phyloP scores from a whole-genome alignment of 106 monocot species.

The Alisma plantagoaquatica region DNA sequence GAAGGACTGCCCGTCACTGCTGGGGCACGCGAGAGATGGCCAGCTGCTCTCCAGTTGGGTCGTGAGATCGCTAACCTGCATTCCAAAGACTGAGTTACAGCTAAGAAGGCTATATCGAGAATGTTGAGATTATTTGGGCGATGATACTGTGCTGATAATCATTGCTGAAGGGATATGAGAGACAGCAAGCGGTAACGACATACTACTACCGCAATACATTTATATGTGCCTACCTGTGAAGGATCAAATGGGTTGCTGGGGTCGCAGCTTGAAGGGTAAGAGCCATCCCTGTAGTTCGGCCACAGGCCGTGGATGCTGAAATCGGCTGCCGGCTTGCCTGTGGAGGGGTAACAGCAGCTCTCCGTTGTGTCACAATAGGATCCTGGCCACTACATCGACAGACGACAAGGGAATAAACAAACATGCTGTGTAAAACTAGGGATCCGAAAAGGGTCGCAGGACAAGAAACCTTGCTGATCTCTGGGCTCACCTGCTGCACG shows the following conservation, averaged over 20 bases:
- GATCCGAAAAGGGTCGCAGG: background rate
- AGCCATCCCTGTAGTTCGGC: constrained; percentile 65
- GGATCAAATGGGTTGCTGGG: constrained; percentile 23
- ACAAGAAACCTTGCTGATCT: too few relatives aligned
- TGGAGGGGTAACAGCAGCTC: constrained; percentile 40
- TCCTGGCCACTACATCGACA: constrained; percentile 46
- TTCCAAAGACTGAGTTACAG: background rate
- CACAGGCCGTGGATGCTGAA: constrained; percentile 79
- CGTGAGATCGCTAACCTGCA: constrained; percentile 7
- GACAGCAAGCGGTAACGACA: too few relatives aligned
- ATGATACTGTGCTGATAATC: too few relatives aligned
- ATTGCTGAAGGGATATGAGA: too few relatives aligned
- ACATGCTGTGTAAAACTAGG: too few relatives aligned
- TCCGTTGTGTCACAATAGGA: constrained; percentile 14
- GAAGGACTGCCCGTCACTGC: constrained; percentile 28
- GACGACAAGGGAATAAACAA: background rate
- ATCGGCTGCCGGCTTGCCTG: constrained; percentile 52
- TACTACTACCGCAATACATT: too few relatives aligned
- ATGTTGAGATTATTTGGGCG: too few relatives aligned
- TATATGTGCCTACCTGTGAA: constrained; percentile 23
- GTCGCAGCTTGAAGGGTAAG: constrained; percentile 57
- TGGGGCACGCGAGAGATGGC: constrained; percentile 55
- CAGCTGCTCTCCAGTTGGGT: constrained; percentile 18
- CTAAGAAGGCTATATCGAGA: too few relatives aligned
- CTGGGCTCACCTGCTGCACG: constrained; percentile 48